These are phyloP conservation scores for Lasiodiplodia sp. DNA, from an alignment of 2,329 filamentous ascomycete species.

Conservation along the genomic window DNA sequence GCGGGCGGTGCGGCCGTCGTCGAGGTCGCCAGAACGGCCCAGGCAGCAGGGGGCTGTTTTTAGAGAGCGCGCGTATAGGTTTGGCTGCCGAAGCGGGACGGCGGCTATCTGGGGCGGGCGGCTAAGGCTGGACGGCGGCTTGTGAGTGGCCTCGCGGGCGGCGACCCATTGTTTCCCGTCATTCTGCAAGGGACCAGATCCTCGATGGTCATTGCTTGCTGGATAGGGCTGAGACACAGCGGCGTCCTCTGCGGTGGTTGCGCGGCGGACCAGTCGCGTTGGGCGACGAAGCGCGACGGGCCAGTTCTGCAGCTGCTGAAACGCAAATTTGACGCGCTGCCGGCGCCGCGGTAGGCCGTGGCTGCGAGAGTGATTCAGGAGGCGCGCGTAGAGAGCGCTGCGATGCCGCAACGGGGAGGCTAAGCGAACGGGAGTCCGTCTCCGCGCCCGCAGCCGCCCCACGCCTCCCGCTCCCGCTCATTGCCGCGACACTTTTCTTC, in stretches of 20 bases:
- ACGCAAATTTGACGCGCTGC: slow-evolving; percentile 12
- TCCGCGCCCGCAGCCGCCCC: slow-evolving; percentile 11
- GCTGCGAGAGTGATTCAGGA: slow-evolving; percentile 9
- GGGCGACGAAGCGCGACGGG: slow-evolving; percentile 20
- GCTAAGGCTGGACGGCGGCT: slow-evolving; percentile 19
- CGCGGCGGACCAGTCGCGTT: slow-evolving; percentile 11
- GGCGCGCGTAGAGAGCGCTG: neutral
- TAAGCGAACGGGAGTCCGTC: slow-evolving; percentile 17
- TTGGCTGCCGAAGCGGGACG: slow-evolving; percentile 19
- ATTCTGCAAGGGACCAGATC: slow-evolving; percentile 21
- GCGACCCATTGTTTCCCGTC: slow-evolving; percentile 16
- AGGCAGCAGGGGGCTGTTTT: slow-evolving; percentile 25
- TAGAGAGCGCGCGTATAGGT: slow-evolving; percentile 25
- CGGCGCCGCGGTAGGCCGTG: neutral
- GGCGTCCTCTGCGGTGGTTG: slow-evolving; percentile 2
- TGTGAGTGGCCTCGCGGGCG: slow-evolving; percentile 15
- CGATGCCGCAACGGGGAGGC: neutral
- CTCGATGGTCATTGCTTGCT: slow-evolving; percentile 14
- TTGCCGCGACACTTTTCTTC: slow-evolving; percentile 2
- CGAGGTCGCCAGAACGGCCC: slow-evolving; percentile 27
- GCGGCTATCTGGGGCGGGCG: slow-evolving; percentile 23
- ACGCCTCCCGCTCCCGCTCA: slow-evolving; percentile 20
- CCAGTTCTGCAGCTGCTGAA: slow-evolving; percentile 20
- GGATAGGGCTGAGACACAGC: slow-evolving; percentile 23
- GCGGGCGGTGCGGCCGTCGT: slow-evolving; percentile 19